Base-by-base conservation (phyloP, 768 basidiomycete species). In the Leucosporidium creatinivorum region DNA sequence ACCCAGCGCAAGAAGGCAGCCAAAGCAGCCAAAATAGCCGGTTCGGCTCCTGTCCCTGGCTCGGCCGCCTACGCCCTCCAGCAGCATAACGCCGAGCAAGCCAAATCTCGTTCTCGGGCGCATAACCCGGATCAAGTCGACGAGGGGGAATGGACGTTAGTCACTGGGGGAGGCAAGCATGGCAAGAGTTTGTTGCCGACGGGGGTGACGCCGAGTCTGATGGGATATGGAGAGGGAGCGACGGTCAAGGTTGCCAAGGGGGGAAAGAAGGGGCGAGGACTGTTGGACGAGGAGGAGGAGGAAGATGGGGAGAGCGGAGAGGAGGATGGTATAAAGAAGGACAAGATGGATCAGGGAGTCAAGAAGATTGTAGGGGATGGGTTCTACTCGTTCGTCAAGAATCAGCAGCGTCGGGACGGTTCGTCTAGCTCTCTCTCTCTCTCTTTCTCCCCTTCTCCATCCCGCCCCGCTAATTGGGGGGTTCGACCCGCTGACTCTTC, bases 301-400 rank as follows among this genome's bases (percentile, higher is more conserved):
- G 52, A 54, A 3, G 52, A 28, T 3, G 52, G 28, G n/a, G 50
- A 57, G 33, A 33, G 33, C n/a, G 36, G 6, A 0, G 56, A 21
- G 8, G 60, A 62, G 61, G 33, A 23, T 10, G 39, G n/a, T n/a
- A n/a, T n/a, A n/a, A 48, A 47, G 50, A 17, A 44, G 39, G 39
- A 44, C 3, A 44, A 44, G 39, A 44, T 44, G 26, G 62, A 61
- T 36, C 59, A 55, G 0, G 70, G 65, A 10, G 56, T 65, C 36
- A 69, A 57, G 63, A 65, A 69, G 61, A 73, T 73, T 50, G 72
- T 73, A 6, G 72, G 72, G 2, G 72, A 73, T 5, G 68, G 68
- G 25, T 73, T 73, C 55, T 73, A 73, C 56, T 19, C 63, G 56
- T 69, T 69, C 61, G 67, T 59, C 28, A 49, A 58, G 54, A 68